Conservation (phyloP, 257 asterid genomes). For the Salvia miltiorrhiza region DNA sequence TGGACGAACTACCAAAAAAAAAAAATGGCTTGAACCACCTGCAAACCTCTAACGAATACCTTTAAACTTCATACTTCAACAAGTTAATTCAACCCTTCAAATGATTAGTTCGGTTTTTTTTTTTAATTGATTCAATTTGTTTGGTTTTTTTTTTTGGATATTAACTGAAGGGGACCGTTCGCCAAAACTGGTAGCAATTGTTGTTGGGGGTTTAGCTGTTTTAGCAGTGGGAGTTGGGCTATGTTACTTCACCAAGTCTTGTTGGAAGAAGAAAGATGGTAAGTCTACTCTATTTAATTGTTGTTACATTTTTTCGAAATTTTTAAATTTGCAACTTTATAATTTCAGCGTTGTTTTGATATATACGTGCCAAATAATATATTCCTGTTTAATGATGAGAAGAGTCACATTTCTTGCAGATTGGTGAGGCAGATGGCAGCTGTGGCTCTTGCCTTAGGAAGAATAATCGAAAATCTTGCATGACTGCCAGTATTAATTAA, state of each 20-base stretch:
- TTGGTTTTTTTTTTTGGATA: too few species aligned
- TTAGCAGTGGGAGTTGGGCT: conserved; percentile 31
- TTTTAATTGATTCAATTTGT: too few species aligned
- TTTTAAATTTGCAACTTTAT: background rate
- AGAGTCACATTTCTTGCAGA: conserved; percentile 17
- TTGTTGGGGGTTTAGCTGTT: conserved; percentile 49
- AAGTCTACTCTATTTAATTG: conserved; percentile 17
- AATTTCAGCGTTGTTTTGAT: too few species aligned
- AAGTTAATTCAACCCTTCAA: too few species aligned
- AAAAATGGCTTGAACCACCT: too few species aligned
- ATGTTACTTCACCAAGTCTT: conserved; percentile 36
- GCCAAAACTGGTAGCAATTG: conserved; percentile 46
- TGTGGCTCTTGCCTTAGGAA: background rate
- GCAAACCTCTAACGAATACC: too few species aligned
- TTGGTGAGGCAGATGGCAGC: conserved; percentile 20
- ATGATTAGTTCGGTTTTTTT: too few species aligned
- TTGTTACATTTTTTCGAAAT: background rate
- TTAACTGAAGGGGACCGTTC: conserved; percentile 14
- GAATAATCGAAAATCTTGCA: too few species aligned
- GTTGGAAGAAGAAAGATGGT: conserved; percentile 58
- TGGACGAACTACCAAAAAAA: too few species aligned
- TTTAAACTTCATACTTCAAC: too few species aligned
- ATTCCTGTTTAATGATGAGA: background rate
- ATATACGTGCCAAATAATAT: background rate
- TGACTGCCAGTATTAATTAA: too few species aligned